A percentile compares a stretch with the other conserved stretches of the same genome.
phyloP scores from a whole-genome alignment of 176 grass and related monocot species.

The Lolium rigidum region DNA sequence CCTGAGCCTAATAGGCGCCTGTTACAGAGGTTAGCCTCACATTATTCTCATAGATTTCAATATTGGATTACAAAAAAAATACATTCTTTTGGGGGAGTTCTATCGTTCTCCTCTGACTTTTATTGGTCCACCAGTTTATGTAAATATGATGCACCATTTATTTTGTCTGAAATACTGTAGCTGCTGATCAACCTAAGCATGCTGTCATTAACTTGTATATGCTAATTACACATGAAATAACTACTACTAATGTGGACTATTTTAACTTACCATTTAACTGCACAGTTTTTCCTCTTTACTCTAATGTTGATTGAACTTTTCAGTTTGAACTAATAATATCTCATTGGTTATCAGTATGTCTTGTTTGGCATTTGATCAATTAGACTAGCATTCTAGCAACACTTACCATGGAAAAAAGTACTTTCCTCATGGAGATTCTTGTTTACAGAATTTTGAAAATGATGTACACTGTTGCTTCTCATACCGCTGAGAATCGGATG shows the following conservation, averaged over 20 bases:
- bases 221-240: no score
- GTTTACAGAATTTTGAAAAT: slow-evolving; percentile 88
- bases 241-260: no score
- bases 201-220: slow-evolving; percentile 14
- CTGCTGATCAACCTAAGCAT: slow-evolving; percentile 15
- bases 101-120: background rate
- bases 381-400: background rate
- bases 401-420: slow-evolving; percentile 21
- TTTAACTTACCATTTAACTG: background rate
- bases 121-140: slow-evolving; percentile 18
- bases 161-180: slow-evolving; percentile 2
- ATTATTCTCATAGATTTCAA: slow-evolving; percentile 26
- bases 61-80: slow-evolving; percentile 22
- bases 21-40: slow-evolving; percentile 76
- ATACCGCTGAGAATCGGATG: slow-evolving; percentile 91
- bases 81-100: background rate
- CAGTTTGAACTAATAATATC: slow-evolving; percentile 14
- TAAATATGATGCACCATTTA: slow-evolving; percentile 8
- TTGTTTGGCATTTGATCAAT: slow-evolving; percentile 27
- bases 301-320: background rate
- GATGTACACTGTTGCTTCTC: slow-evolving; percentile 88
- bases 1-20: slow-evolving; percentile 92
- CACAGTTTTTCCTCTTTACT: background rate
- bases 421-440: slow-evolving; percentile 31
- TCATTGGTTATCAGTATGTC: background rate